These are phyloP conservation scores for Hawksworthiomyces lignivorus DNA, from an alignment of 2,329 filamentous ascomycete species.

Conservation along the genomic window DNA sequence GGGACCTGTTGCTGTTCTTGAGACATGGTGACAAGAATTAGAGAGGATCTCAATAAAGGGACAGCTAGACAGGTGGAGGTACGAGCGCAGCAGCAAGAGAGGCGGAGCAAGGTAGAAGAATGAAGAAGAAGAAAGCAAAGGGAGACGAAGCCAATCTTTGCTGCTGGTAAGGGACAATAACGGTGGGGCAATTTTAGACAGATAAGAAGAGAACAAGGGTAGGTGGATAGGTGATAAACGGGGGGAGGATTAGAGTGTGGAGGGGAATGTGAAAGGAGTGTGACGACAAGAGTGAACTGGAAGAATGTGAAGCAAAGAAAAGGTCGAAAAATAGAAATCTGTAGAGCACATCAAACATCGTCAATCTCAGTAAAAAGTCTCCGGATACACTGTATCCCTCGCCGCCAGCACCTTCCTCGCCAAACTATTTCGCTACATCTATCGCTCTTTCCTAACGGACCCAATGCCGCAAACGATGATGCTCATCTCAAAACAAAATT, in stretches of 20 bases:
- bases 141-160: too few species aligned
- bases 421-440: slow-evolving; percentile 11
- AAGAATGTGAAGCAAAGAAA: too few species aligned
- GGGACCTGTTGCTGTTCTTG: neutral
- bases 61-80: too few species aligned
- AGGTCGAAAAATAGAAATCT: too few species aligned
- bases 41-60: neutral
- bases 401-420: neutral
- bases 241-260: too few species aligned
- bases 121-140: neutral
- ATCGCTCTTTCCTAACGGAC: slow-evolving; percentile 13
- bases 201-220: neutral
- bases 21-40: neutral
- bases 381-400: neutral
- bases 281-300: too few species aligned
- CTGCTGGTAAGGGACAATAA: too few species aligned
- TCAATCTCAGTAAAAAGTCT: neutral
- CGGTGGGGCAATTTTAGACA: neutral
- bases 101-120: slow-evolving; percentile 2
- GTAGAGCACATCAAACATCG: neutral
- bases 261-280: too few species aligned
- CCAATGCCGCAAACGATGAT: slow-evolving; percentile 7
- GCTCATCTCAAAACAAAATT: neutral
- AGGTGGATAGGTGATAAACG: too few species aligned
- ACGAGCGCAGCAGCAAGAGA: neutral